Evolutionary conservation across 768 basidiomycete species (phyloP).

Genomic region (Lyophyllum semitale): DNA sequence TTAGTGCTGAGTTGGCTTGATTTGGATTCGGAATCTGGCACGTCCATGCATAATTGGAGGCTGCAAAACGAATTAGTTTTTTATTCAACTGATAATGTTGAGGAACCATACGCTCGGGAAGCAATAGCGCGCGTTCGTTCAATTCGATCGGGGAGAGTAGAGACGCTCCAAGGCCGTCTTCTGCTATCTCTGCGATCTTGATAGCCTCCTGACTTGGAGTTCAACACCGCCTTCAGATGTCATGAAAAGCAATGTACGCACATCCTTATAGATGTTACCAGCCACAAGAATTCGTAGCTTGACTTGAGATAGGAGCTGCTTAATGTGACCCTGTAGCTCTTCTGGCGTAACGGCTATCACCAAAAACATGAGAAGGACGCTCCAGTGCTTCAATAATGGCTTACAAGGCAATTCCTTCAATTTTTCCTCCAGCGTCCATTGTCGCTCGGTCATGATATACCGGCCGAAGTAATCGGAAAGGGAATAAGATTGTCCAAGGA

Average conservation of each 20-base stretch:
- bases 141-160: constrained; percentile 58
- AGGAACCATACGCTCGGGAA: constrained; percentile 60
- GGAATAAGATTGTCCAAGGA: constrained; percentile 79
- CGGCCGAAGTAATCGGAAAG: constrained; percentile 77
- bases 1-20: constrained; percentile 84
- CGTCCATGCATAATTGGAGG: constrained; percentile 68
- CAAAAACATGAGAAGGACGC: neutral
- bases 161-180: constrained; percentile 59
- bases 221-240: neutral
- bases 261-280: constrained; percentile 86
- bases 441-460: constrained; percentile 68
- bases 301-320: constrained; percentile 59
- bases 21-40: constrained; percentile 75
- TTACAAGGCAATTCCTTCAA: constrained; percentile 73
- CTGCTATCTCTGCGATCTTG: constrained; percentile 68
- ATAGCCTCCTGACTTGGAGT: constrained; percentile 66
- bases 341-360: constrained; percentile 65
- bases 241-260: constrained; percentile 34
- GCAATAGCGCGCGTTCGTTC: constrained; percentile 57
- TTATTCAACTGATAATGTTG: neutral
- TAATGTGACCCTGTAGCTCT: constrained; percentile 67
- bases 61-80: constrained; percentile 36
- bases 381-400: constrained; percentile 26
- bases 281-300: constrained; percentile 73
- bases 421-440: constrained; percentile 80